Evolutionary conservation across 2,329 filamentous ascomycete species (phyloP), one percentile per base, ranked within the genome.

Genomic region (Cladosporium sp.): DNA sequence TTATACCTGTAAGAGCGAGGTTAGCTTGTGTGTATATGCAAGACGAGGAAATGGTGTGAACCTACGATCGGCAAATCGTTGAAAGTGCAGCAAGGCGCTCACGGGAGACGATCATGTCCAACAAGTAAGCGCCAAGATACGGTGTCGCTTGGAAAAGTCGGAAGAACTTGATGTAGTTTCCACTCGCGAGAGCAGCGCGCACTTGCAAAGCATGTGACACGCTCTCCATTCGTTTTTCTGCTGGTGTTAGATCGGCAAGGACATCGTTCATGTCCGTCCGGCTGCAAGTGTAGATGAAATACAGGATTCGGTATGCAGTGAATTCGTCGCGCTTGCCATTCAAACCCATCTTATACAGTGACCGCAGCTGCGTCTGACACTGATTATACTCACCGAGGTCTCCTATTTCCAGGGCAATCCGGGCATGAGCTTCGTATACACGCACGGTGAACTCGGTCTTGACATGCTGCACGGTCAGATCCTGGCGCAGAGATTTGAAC

Each of bases 361-460:
- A 92, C 80, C 92, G 92, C 77, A 99, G 85, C 83, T 99, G 95
- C 75, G 95, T 98, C 84, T 99, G 95, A 81, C 95, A 99, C 86
- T 99, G 95, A 84, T 99, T 99, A 95, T 99, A 99, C 95, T 99
- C 95, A 99, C 95, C 94, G 84, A 98, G 88, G 85, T 99, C 95
- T 82, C 92, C 93, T 86, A 96, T 97, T 81, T 99, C 94, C 80
- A 99, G 85, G 72, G 95, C 95, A 81, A 99, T 98, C 68, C 95
- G 90, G 70, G 94, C 95, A 81, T 99, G 95, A 68, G 94, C 96
- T 82, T 99, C 95, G 80, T 99, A 99, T 58, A 97, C 95, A 69
- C 87, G 90, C 70, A 98, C 93, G 30, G 95, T 98, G 78, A 99
- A 98, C 63, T 96, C 92, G 80, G 93, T 97, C 81, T 92, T 93